Evolutionary conservation across 2,329 filamentous ascomycete species (phyloP), one percentile per base, ranked within the genome.

Genomic region (Claviceps lovelessii): DNA sequence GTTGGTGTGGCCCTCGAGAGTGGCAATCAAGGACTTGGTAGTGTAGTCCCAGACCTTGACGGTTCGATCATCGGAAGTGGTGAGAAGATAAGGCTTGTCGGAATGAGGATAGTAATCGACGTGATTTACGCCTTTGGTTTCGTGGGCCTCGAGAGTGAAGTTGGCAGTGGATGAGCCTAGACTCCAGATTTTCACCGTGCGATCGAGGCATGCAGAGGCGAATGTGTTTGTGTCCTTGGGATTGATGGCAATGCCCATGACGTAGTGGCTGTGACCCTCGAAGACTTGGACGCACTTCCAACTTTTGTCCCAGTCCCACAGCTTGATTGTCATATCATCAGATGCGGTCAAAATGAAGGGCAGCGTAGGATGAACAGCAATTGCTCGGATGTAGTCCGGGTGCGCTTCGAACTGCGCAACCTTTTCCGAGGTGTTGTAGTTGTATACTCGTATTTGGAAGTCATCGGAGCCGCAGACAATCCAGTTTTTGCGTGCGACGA

Each of bases 41-140:
- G 91, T 97, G 76, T 98, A 97, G 68, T 98, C 93, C 91, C 93
- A 98, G 54, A 98, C 83, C 77, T 97, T 97, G 63, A 97, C 89
- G 0, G 91, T 97, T 64, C 88, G 84, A 71, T 97, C 93, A 68
- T 98, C 93, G 8, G 90, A 95, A 15, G 91, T 96, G 29, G 93
- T 98, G 59, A 98, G 84, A 49, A 98, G 84, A 67, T 98, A 97
- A 31, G 83, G 83, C 69, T 85, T 85, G 66, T 86, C 83, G 61
- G 81, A 83, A 64, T 85, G 82, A 11, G 83, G 83, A 65, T 86
- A 86, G 72, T 86, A 98, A 67, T 98, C 93, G 63, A 98, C 90
- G 67, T 95, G 89, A 73, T 98, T 98, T 59, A 98, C 93, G 64
- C 91, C 91, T 76, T 96, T 96, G 44, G 88, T 89, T 73, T 97